phyloP scores from a whole-genome alignment of 2,329 filamentous ascomycete genomes.

The Aspergillus ochraceoroseus region DNA sequence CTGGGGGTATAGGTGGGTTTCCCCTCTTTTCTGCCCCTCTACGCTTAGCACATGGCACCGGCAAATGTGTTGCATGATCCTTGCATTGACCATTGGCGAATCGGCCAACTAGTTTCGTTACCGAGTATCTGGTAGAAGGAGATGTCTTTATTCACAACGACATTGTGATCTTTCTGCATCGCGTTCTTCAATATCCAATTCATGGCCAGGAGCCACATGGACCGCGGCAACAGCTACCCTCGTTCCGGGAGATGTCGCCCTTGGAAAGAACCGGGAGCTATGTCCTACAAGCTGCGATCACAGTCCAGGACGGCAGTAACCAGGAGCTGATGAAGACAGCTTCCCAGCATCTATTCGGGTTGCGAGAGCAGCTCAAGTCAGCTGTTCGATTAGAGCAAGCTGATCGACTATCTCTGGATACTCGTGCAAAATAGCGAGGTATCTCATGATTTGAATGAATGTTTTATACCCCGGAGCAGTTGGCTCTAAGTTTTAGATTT shows the following conservation, averaged over 20 bases:
- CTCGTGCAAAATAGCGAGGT: constrained; percentile 50
- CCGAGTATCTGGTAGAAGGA: constrained; percentile 54
- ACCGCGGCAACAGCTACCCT: constrained; percentile 41
- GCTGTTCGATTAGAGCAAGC: constrained; percentile 54
- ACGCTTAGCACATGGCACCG: background rate
- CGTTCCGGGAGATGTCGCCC: constrained; percentile 45
- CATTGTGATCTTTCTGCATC: constrained; percentile 54
- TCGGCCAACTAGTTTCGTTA: constrained; percentile 48
- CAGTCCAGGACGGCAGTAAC: constrained; percentile 53
- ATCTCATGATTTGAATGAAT: constrained; percentile 16
- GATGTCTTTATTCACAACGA: constrained; percentile 56
- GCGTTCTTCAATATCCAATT: constrained; percentile 48
- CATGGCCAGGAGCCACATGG: constrained; percentile 28
- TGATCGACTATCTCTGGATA: constrained; percentile 57
- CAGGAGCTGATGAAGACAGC: constrained; percentile 52
- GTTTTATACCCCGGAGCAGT: constrained; percentile 20
- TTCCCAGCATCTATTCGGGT: constrained; percentile 51
- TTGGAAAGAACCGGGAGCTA: constrained; percentile 56
- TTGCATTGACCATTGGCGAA: constrained; percentile 13
- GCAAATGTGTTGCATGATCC: constrained; percentile 2
- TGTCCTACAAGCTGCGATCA: constrained; percentile 55
- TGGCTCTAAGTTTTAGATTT: constrained; percentile 13
- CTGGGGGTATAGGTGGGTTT: constrained; percentile 51
- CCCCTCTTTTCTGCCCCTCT: constrained; percentile 10
- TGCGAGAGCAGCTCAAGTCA: constrained; percentile 53